Evolutionary conservation across 169 alveolate species (phyloP).

Genomic region (Miamiensis avidus): DNA sequence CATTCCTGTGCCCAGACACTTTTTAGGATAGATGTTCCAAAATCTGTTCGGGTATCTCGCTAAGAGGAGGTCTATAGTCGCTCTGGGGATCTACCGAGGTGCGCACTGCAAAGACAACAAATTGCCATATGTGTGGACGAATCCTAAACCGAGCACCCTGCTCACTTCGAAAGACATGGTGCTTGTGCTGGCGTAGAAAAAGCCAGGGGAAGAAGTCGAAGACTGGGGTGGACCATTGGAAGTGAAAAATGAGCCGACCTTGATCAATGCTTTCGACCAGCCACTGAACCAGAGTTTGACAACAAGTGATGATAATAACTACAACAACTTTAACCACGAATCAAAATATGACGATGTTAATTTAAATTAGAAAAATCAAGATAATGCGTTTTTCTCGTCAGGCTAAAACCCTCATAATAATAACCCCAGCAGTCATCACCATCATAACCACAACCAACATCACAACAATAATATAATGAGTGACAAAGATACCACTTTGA

Average conservation of each 20-base stretch:
- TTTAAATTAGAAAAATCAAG: too few relatives aligned
- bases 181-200: constrained; percentile 56
- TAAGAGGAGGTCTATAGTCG: constrained; percentile 47
- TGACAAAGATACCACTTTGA: too few relatives aligned
- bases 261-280: neutral
- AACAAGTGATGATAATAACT: constrained; percentile 50
- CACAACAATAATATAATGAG: too few relatives aligned
- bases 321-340: constrained; percentile 52
- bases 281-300: too few relatives aligned
- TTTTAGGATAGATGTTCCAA: constrained; percentile 45
- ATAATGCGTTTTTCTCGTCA: too few relatives aligned
- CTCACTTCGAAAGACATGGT: constrained; percentile 51
- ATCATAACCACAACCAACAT: too few relatives aligned
- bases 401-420: too few relatives aligned
- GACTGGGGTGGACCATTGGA: constrained; percentile 54
- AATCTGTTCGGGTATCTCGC: constrained; percentile 49
- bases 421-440: too few relatives aligned
- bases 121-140: constrained; percentile 64
- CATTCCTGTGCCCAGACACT: constrained; percentile 50
- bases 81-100: constrained; percentile 61
- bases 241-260: neutral
- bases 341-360: too few relatives aligned
- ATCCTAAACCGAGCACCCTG: constrained; percentile 54
- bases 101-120: constrained; percentile 39
- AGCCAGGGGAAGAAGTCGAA: constrained; percentile 45